A percentile compares a stretch with the other conserved stretches of the same genome.
phyloP scores from a whole-genome alignment of 495 filamentous ascomycete species.

The Talaromyces ruber region DNA sequence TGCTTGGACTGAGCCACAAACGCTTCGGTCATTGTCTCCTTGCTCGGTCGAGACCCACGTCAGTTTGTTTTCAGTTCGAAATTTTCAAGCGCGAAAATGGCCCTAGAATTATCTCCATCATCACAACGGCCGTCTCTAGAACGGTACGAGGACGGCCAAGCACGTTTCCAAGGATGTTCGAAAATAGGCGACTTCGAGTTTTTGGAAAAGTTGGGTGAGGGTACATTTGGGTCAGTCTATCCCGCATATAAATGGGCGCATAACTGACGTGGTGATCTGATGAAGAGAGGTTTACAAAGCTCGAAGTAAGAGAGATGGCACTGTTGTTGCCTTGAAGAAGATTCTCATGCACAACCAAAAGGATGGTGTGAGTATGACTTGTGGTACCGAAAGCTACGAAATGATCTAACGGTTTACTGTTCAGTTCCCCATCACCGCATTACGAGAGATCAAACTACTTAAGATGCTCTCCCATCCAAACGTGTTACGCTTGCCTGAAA shows the following conservation, averaged over 20 bases:
- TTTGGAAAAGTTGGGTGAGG: slow-evolving; percentile 87
- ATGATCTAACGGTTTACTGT: slow-evolving; percentile 6
- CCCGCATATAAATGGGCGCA: slow-evolving; percentile 1
- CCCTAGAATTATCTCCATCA: slow-evolving; percentile 11
- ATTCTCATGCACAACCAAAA: slow-evolving; percentile 94
- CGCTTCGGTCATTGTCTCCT: neutral
- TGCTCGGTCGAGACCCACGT: neutral
- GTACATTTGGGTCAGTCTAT: slow-evolving; percentile 79
- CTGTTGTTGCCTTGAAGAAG: slow-evolving; percentile 86
- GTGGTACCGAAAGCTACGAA: neutral
- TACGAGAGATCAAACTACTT: slow-evolving; percentile 94
- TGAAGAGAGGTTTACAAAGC: slow-evolving; percentile 86
- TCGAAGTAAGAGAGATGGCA: slow-evolving; percentile 60
- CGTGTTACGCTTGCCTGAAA: slow-evolving; percentile 80
- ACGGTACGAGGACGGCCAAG: slow-evolving; percentile 25
- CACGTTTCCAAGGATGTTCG: slow-evolving; percentile 72
- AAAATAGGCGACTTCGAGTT: slow-evolving; percentile 83
- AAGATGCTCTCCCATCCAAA: slow-evolving; percentile 91
- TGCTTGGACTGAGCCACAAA: neutral
- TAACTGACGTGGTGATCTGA: neutral
- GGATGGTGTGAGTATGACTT: slow-evolving; percentile 59
- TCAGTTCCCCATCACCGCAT: slow-evolving; percentile 90
- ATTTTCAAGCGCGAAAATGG: slow-evolving; percentile 18
- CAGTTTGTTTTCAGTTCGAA: neutral
- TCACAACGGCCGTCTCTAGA: slow-evolving; percentile 18